These are phyloP conservation scores for Coemansia sp. DNA, from an alignment of 192 early-diverging fungal genomes.

Conservation along the genomic window DNA sequence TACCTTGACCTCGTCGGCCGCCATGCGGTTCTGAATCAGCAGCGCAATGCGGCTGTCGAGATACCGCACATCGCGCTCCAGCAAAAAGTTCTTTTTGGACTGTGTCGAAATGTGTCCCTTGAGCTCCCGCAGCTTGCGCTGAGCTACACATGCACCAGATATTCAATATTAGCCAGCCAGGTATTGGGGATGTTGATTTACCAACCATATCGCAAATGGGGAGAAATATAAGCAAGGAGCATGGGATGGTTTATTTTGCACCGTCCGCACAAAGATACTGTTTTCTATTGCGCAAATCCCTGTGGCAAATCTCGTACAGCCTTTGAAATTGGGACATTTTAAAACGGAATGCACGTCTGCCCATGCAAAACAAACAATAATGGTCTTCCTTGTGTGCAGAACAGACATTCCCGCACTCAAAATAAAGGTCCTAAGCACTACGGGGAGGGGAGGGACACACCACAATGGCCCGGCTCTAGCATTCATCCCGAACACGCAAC, in stretches of 20 bases:
- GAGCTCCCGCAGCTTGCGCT: conserved; percentile 78
- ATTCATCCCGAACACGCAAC: not conserved
- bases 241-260: too few species aligned
- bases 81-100: conserved; percentile 92
- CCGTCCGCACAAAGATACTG: too few species aligned
- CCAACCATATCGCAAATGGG: too few species aligned
- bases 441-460: not conserved
- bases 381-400: not conserved
- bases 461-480: not conserved
- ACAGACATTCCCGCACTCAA: not conserved
- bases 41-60: conserved; percentile 89
- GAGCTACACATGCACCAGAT: conserved; percentile 54
- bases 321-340: not conserved
- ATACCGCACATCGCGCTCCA: conserved; percentile 90
- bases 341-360: conserved; percentile 1
- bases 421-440: not conserved
- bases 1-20: conserved; percentile 74
- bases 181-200: not conserved
- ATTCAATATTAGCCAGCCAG: not conserved
- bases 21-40: conserved; percentile 92
- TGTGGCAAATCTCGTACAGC: not conserved
- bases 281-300: not conserved
- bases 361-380: not conserved
- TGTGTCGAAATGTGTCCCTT: conserved; percentile 89
- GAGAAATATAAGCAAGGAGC: too few species aligned